Conservation (phyloP, 371 early-diverging fungal genomes). For the Umbelopsis sp. region DNA sequence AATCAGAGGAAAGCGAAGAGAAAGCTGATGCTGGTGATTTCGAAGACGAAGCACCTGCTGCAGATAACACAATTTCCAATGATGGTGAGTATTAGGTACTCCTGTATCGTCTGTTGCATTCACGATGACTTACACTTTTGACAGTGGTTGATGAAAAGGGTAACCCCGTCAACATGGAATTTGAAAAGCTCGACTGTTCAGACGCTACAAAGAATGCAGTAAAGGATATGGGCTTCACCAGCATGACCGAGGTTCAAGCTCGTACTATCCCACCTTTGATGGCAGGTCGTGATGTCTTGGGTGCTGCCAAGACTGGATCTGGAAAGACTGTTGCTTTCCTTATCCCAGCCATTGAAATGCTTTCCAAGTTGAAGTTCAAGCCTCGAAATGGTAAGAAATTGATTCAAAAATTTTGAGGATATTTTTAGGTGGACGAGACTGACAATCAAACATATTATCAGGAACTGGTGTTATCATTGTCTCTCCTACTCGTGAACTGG, state of each 20-base stretch:
- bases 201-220: slow-evolving; percentile 83
- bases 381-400: slow-evolving; percentile 85
- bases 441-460: slow-evolving; percentile 19
- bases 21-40: slow-evolving; percentile 28
- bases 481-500: slow-evolving; percentile 99
- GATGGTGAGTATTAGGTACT: not conserved
- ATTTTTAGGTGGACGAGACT: too few species aligned
- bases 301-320: slow-evolving; percentile 98
- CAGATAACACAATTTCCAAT: slow-evolving; percentile 19
- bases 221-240: slow-evolving; percentile 89
- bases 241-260: slow-evolving; percentile 98
- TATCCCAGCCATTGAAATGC: slow-evolving; percentile 94
- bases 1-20: slow-evolving; percentile 25
- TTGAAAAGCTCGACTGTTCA: slow-evolving; percentile 64
- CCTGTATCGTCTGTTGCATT: not conserved
- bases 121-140: slow-evolving; percentile 8
- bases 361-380: slow-evolving; percentile 85
- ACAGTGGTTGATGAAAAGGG: slow-evolving; percentile 9
- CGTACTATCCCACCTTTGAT: slow-evolving; percentile 93
- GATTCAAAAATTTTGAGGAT: not conserved
- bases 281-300: slow-evolving; percentile 97
- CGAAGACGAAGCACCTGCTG: slow-evolving; percentile 22
- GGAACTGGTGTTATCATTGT: slow-evolving; percentile 96
- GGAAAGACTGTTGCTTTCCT: slow-evolving; percentile 99
- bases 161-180: slow-evolving; percentile 56